Evolutionary conservation across 2,329 filamentous ascomycete species (phyloP).

Genomic region (Fusarium nygamai): DNA sequence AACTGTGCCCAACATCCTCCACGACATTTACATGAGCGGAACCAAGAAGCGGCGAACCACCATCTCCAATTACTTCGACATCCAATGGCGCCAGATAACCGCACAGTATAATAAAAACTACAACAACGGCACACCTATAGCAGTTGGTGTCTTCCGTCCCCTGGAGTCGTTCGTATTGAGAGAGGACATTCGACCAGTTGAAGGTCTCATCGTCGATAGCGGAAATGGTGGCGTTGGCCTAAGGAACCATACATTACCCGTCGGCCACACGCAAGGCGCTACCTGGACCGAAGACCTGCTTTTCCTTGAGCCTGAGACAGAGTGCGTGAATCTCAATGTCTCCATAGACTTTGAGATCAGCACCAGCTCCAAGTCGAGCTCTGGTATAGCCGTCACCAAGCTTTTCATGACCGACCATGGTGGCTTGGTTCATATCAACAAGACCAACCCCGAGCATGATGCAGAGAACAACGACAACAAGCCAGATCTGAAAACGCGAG

Average conservation of each 20-base stretch:
- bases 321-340: slow-evolving; percentile 55
- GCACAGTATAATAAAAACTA: slow-evolving; percentile 29
- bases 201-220: slow-evolving; percentile 57
- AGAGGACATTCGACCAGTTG: slow-evolving; percentile 48
- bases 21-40: slow-evolving; percentile 33
- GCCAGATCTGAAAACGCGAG: slow-evolving; percentile 51
- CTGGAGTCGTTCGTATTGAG: slow-evolving; percentile 46
- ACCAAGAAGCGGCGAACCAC: slow-evolving; percentile 28
- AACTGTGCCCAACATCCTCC: slow-evolving; percentile 42
- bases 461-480: slow-evolving; percentile 46
- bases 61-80: slow-evolving; percentile 30
- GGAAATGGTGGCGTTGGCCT: slow-evolving; percentile 55
- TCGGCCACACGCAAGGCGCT: slow-evolving; percentile 46
- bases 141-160: slow-evolving; percentile 38
- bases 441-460: slow-evolving; percentile 46
- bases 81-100: slow-evolving; percentile 48
- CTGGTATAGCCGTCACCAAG: slow-evolving; percentile 13
- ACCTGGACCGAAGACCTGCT: slow-evolving; percentile 59
- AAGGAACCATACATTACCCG: slow-evolving; percentile 56
- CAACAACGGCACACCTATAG: slow-evolving; percentile 47
- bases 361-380: background rate
- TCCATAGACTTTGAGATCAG: slow-evolving; percentile 53
- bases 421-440: slow-evolving; percentile 53
- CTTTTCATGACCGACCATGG: slow-evolving; percentile 53
- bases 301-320: slow-evolving; percentile 57